A percentile compares a stretch with the other conserved stretches of the same genome.
phyloP scores from a whole-genome alignment of 768 basidiomycete species.

The Amylocystis lapponica region DNA sequence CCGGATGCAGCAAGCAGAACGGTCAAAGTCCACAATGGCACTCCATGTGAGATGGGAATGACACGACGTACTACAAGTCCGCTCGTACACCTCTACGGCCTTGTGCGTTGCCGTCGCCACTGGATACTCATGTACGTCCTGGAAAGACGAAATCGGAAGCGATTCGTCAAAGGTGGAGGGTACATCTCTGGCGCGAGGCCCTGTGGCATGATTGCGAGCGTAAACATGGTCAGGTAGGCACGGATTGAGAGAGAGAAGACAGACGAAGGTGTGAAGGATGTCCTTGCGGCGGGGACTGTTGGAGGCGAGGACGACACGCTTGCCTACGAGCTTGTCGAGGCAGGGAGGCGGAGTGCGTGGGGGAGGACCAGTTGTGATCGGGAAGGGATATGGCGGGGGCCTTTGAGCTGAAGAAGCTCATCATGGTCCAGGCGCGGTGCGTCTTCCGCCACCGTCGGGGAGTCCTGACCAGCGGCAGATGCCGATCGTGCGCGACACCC shows the following conservation, averaged over 20 bases:
- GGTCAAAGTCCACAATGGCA: background rate
- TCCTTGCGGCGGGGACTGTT: constrained; percentile 81
- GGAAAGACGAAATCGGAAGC: constrained; percentile 59
- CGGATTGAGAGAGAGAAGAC: constrained; percentile 22
- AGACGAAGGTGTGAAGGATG: constrained; percentile 72
- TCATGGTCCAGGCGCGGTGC: too few relatives aligned
- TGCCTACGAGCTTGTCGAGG: constrained; percentile 62
- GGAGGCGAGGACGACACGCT: constrained; percentile 81
- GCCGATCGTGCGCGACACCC: too few relatives aligned
- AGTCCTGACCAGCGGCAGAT: too few relatives aligned
- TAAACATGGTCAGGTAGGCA: background rate
- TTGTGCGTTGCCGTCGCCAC: constrained; percentile 73
- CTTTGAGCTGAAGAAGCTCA: constrained; percentile 19
- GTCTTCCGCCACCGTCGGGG: too few relatives aligned
- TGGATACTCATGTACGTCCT: constrained; percentile 67
- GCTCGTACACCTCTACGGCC: constrained; percentile 83
- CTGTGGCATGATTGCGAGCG: constrained; percentile 21
- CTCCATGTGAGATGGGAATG: background rate
- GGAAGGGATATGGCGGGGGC: constrained; percentile 18
- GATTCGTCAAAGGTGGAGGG: constrained; percentile 81
- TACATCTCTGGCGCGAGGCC: constrained; percentile 66
- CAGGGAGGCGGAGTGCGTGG: constrained; percentile 57
- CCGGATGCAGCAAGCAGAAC: background rate
- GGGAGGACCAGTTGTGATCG: constrained; percentile 50
- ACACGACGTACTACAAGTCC: constrained; percentile 55